Base-by-base conservation (phyloP, 2,329 filamentous ascomycete genomes). In the Phialemoniopsis sp. region DNA sequence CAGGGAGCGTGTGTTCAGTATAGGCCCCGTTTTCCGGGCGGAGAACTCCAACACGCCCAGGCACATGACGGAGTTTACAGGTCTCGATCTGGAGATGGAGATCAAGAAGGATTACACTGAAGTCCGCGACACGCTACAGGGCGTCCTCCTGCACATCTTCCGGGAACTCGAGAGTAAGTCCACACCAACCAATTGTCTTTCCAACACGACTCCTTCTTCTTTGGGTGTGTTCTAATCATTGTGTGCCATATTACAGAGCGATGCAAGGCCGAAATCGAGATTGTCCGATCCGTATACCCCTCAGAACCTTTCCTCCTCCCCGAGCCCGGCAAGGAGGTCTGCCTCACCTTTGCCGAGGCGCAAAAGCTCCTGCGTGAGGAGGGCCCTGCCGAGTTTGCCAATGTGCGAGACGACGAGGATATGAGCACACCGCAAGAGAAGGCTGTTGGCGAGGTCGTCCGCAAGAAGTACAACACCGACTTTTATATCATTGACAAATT, bases 401-500 rank as follows among this genome's bases (percentile, higher is more conserved):
- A 89, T 51, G 81, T 90, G 28, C 68, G 67, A 29, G 86, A 91
- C 57, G 80, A 85, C 46, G 87, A 91, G 57, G 87, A 93, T 55
- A 82, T 91, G 71, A 78, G 68, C 56, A 93, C 87, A 1, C 82
- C 87, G 1, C 84, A 91, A 57, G 87, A 93, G 62, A 90, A 90
- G 67, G 87, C 85, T n/a, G 82, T 97, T 8, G 93, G 93, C 42
- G 82, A 81, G 18, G 74, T 97, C 35, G 80, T 97, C 49, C 84
- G 87, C 41, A 76, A 87, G 53, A 96, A 95, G 68, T 95, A 85
- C 75, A 79, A 85, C 59, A 93, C 89, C 44, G 93, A 98, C 68
- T 97, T 97, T 70, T 97, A 95, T 69, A 84, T 94, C 16, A 78
- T 98, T 46, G 91, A 97, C 72, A 93, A 97, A 67, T 98, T 95